phyloP scores from a whole-genome alignment of 495 filamentous ascomycete genomes.

The Penicillium coprophilum region DNA sequence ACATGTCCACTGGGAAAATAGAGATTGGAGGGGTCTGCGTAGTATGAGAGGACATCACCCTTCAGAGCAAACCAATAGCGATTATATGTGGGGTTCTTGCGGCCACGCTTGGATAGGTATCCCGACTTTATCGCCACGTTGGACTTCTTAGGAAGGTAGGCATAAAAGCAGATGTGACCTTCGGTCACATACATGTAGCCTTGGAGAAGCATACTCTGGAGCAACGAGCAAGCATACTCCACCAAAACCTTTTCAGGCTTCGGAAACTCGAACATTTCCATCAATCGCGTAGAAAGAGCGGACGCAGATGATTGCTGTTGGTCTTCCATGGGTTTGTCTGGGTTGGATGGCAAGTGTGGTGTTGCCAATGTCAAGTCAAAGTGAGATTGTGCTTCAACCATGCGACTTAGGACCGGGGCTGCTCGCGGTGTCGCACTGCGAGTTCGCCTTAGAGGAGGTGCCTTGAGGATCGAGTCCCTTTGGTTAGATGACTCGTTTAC shows the following conservation, averaged over 20 bases:
- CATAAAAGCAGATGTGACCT: constrained; percentile 94
- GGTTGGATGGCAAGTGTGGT: constrained; percentile 21
- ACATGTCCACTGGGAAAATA: constrained; percentile 94
- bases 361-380: constrained; percentile 44
- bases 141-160: constrained; percentile 88
- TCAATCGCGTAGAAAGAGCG: constrained; percentile 67
- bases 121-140: constrained; percentile 82
- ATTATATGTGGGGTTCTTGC: constrained; percentile 83
- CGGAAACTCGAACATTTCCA: constrained; percentile 87
- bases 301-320: constrained; percentile 29
- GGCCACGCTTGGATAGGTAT: constrained; percentile 84
- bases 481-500: constrained; percentile 22
- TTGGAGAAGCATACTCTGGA: constrained; percentile 89
- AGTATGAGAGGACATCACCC: constrained; percentile 95
- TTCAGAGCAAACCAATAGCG: constrained; percentile 97
- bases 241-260: constrained; percentile 76
- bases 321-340: constrained; percentile 22
- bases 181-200: constrained; percentile 97
- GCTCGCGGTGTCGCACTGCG: constrained; percentile 48
- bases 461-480: constrained; percentile 19
- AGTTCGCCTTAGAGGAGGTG: constrained; percentile 29
- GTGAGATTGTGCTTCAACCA: constrained; percentile 76
- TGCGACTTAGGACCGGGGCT: constrained; percentile 77
- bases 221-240: constrained; percentile 93
- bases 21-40: constrained; percentile 73